Evolutionary conservation across 495 filamentous ascomycete species (phyloP).

Genomic region (Penicillium canariense): DNA sequence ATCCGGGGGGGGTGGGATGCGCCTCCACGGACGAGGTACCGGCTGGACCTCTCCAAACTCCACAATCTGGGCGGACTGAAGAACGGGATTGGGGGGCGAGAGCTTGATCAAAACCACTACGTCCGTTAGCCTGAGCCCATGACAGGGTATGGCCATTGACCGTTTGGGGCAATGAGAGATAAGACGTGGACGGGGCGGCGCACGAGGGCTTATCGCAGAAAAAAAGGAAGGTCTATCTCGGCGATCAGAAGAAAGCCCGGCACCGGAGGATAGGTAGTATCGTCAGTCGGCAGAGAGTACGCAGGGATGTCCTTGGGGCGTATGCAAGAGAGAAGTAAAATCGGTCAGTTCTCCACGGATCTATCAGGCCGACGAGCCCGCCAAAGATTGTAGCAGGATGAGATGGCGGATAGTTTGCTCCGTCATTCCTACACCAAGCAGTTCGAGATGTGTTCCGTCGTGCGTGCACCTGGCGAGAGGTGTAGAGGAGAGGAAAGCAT

Average conservation of each 20-base stretch:
- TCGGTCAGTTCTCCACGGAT: not conserved
- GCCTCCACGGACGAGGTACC: no score
- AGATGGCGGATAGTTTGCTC: conserved; percentile 32
- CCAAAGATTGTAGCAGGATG: conserved; percentile 31
- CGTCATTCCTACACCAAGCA: conserved; percentile 29
- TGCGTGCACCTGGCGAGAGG: not conserved
- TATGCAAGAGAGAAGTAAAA: no score
- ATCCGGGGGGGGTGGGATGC: not conserved
- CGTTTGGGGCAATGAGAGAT: not conserved
- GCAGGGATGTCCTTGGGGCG: no score
- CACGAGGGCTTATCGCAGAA: conserved; percentile 19
- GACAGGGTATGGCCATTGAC: not conserved
- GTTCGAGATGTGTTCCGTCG: not conserved
- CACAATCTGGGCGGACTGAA: not conserved
- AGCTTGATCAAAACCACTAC: not conserved
- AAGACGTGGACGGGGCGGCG: no score
- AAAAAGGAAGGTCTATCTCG: conserved; percentile 22
- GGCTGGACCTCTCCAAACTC: not conserved
- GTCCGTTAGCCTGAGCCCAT: not conserved
- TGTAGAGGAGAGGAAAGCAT: not conserved
- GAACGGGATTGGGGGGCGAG: not conserved
- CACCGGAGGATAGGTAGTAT: no score
- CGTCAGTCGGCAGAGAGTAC: no score
- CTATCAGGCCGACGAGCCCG: conserved; percentile 16
- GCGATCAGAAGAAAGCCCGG: conserved; percentile 1